Conservation (phyloP, 2,329 filamentous ascomycete species). For the Cercospora sp. region DNA sequence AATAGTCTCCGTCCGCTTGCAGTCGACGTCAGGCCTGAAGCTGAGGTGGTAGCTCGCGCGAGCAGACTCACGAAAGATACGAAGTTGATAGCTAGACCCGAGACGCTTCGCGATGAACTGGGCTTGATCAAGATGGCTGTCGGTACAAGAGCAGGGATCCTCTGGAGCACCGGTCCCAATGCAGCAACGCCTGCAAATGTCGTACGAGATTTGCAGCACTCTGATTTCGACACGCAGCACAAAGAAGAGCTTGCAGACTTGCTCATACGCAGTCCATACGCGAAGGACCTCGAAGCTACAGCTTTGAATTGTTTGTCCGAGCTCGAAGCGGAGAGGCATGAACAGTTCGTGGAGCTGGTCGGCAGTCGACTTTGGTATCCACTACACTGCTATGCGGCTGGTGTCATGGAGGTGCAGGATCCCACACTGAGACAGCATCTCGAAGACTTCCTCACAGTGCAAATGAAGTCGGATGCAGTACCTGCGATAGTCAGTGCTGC, state of each 20-base stretch:
- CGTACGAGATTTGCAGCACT: slow-evolving; percentile 14
- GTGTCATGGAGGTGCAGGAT: slow-evolving; percentile 31
- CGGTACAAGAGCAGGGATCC: slow-evolving; percentile 13
- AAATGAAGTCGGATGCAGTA: slow-evolving; percentile 33
- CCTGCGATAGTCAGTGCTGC: slow-evolving; percentile 22
- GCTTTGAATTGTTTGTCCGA: slow-evolving; percentile 20
- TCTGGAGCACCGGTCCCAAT: slow-evolving; percentile 14
- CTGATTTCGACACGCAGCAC: slow-evolving; percentile 11
- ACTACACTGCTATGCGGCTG: slow-evolving; percentile 34
- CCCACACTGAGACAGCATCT: slow-evolving; percentile 33
- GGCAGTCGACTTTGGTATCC: slow-evolving; percentile 30
- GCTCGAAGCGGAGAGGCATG: slow-evolving; percentile 21
- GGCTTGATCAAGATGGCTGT: slow-evolving; percentile 13
- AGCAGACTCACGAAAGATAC: background rate
- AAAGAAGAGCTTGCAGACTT: slow-evolving; percentile 22
- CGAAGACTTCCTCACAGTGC: slow-evolving; percentile 30
- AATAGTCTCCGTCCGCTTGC: slow-evolving; percentile 6
- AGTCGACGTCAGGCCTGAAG: slow-evolving; percentile 5
- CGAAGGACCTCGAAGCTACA: slow-evolving; percentile 24
- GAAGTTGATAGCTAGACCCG: slow-evolving; percentile 14
- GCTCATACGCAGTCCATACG: slow-evolving; percentile 22
- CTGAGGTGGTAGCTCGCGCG: background rate
- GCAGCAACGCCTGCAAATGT: slow-evolving; percentile 21
- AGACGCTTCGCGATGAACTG: slow-evolving; percentile 15
- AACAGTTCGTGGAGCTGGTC: slow-evolving; percentile 23